Conservation (phyloP, 768 basidiomycete genomes). For the Daedaleopsis nitida region DNA sequence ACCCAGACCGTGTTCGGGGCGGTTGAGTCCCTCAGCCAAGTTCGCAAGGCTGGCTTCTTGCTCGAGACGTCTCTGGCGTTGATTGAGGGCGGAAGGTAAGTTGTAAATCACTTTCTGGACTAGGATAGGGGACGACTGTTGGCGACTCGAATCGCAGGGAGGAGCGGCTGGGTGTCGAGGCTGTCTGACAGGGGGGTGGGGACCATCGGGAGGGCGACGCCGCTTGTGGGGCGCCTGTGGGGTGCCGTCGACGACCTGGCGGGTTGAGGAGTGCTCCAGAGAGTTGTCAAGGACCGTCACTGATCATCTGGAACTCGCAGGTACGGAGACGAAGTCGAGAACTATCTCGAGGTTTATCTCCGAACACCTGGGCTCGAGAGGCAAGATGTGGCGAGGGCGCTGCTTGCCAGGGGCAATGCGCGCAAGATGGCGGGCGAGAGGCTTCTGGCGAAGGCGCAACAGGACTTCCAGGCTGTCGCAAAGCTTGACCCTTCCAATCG, state of each 20-base stretch:
- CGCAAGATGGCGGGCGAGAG: constrained; percentile 56
- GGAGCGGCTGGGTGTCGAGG: neutral
- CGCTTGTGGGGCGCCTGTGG: too few relatives aligned
- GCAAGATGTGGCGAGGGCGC: constrained; percentile 52
- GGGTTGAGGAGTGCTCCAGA: neutral
- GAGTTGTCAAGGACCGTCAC: neutral
- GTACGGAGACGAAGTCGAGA: constrained; percentile 65
- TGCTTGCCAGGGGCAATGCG: constrained; percentile 62
- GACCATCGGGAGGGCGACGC: neutral
- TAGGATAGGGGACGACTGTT: neutral
- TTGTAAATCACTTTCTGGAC: neutral
- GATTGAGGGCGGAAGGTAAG: constrained; percentile 37
- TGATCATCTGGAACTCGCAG: constrained; percentile 33
- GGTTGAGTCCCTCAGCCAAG: constrained; percentile 31
- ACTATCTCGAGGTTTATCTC: constrained; percentile 66
- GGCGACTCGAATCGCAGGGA: neutral
- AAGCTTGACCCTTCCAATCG: constrained; percentile 62
- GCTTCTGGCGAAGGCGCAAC: constrained; percentile 58
- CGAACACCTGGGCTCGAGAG: constrained; percentile 58
- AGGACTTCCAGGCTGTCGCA: constrained; percentile 62
- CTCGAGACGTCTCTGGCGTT: constrained; percentile 37
- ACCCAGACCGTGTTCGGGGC: constrained; percentile 36
- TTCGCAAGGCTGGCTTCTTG: constrained; percentile 36
- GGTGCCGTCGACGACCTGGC: too few relatives aligned
- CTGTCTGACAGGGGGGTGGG: too few relatives aligned